Percentiles rank a stretch among this genome's conserved stretches.
phyloP scores from a whole-genome alignment of 208 protist genomes.

The Wallacemonas rigidus region DNA sequence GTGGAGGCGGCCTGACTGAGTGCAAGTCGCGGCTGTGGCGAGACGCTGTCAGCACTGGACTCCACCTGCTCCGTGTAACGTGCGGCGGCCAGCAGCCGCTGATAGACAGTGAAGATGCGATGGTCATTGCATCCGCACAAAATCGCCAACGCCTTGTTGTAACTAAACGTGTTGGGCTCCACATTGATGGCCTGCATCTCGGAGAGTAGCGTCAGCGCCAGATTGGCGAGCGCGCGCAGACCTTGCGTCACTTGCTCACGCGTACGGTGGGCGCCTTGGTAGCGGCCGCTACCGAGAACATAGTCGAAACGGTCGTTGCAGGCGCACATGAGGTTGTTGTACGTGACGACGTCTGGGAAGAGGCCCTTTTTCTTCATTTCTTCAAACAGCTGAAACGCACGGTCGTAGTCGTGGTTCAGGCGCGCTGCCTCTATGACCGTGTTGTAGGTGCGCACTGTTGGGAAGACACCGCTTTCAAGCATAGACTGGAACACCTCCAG shows the following conservation, averaged over 20 bases:
- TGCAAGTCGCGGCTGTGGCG: slow-evolving; percentile 1
- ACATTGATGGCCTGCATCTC: slow-evolving; percentile 82
- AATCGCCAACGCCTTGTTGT: slow-evolving; percentile 76
- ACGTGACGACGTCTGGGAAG: slow-evolving; percentile 86
- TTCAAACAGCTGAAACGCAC: slow-evolving; percentile 89
- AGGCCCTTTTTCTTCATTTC: slow-evolving; percentile 90
- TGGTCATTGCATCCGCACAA: slow-evolving; percentile 67
- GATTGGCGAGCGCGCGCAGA: slow-evolving; percentile 57
- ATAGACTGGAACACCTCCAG: slow-evolving; percentile 81
- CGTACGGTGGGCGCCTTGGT: slow-evolving; percentile 40
- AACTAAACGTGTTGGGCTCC: slow-evolving; percentile 88
- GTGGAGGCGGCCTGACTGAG: not conserved
- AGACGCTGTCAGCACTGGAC: not conserved
- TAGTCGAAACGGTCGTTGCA: slow-evolving; percentile 84
- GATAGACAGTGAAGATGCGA: slow-evolving; percentile 74
- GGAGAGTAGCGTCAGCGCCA: slow-evolving; percentile 64
- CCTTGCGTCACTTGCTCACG: slow-evolving; percentile 69
- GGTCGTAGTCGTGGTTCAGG: slow-evolving; percentile 83
- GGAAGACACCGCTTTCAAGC: slow-evolving; percentile 42
- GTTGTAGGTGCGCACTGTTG: slow-evolving; percentile 89
- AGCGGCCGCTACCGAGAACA: slow-evolving; percentile 54
- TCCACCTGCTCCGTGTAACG: slow-evolving; percentile 11
- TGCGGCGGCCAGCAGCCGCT: slow-evolving; percentile 22
- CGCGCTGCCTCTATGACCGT: slow-evolving; percentile 80
- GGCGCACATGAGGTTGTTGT: slow-evolving; percentile 89